Evolutionary conservation across 495 filamentous ascomycete genomes (phyloP), one percentile per base, ranked within the genome.

Genomic region (Geopyxis carbonaria): DNA sequence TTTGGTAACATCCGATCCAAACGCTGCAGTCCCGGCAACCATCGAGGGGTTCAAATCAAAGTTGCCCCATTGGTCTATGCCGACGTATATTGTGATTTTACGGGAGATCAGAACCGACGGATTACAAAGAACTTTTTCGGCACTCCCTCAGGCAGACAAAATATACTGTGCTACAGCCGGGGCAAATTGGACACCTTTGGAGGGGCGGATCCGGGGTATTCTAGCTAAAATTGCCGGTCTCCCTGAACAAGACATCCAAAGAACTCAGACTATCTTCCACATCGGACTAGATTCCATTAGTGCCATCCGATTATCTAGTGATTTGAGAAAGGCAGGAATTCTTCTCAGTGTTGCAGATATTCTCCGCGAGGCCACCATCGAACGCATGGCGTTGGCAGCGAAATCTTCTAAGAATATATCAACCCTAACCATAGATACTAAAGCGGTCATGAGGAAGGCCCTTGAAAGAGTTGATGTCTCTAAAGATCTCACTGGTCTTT

Each of bases 281-380:
- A 65, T 95, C 5, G 86, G 87, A 5, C 64, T 93, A 24, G 86
- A 95, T 53, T 93, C 86, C 2, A 82, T 95, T 50, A 80, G 77
- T 38, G 80, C 83, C 7, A 85, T 93, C 56, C 75, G 77, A 33
- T 65, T 77, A 11, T 69, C 73, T 16, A 65, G 73, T 0, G 57
- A 75, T n/a, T 61, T 85, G 7, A 67, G 69, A 14, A 74, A 71
- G 30, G 59, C 68, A 25, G 68, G 64, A 0, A 51, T 85, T 2
- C 57, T 56, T 3, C 53, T 83, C 0, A 61, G 63, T 22, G 74
- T 83, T 9, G 69, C 76, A 6, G 70, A 79, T 23, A 68, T 89
- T 31, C 57, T 86, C 1, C 65, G 63, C 42, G 70, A 75, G 0
- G 62, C 61, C n/a, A 80, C 70, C 1, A 61, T 84, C 10, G 50